These are phyloP conservation scores for Geotrichum candidum DNA, from an alignment of 1,139 yeast species.

Conservation along the genomic window DNA sequence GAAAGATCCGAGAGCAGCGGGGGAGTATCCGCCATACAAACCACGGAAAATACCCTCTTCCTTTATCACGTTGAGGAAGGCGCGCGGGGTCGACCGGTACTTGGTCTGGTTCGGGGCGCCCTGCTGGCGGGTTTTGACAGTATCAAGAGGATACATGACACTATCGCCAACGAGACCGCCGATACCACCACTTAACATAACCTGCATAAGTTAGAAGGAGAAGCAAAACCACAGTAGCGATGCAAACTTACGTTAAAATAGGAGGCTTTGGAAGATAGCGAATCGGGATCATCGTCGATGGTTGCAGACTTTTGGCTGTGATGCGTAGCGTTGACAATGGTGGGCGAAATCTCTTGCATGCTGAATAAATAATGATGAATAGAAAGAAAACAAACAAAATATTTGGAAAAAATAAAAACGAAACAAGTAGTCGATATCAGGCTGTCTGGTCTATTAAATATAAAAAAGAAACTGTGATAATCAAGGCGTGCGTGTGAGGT, in stretches of 20 bases:
- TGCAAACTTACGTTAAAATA: slow-evolving; percentile 13
- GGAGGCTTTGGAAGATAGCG: slow-evolving; percentile 16
- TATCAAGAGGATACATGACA: slow-evolving; percentile 89
- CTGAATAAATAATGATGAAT: background rate
- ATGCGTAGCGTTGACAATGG: background rate
- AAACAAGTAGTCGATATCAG: background rate
- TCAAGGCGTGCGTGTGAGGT: background rate
- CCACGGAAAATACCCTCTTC: slow-evolving; percentile 88
- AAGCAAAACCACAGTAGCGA: background rate
- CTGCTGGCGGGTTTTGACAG: slow-evolving; percentile 94
- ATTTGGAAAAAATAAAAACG: too few relatives aligned
- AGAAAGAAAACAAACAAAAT: background rate
- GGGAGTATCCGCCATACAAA: slow-evolving; percentile 83
- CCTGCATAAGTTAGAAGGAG: slow-evolving; percentile 1
- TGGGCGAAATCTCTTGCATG: slow-evolving; percentile 3
- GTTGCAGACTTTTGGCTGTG: background rate
- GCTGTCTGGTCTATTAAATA: too few relatives aligned
- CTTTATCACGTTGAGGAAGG: slow-evolving; percentile 61
- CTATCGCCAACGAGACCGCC: slow-evolving; percentile 95
- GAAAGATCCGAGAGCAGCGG: slow-evolving; percentile 79
- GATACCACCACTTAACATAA: slow-evolving; percentile 68
- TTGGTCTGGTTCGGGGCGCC: slow-evolving; percentile 69
- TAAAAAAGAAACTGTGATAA: background rate
- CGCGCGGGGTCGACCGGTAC: slow-evolving; percentile 59
- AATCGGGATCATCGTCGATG: slow-evolving; percentile 13